These are phyloP conservation scores for Dendrobium officinale DNA, from an alignment of 106 monocot species.

Conservation along the genomic window DNA sequence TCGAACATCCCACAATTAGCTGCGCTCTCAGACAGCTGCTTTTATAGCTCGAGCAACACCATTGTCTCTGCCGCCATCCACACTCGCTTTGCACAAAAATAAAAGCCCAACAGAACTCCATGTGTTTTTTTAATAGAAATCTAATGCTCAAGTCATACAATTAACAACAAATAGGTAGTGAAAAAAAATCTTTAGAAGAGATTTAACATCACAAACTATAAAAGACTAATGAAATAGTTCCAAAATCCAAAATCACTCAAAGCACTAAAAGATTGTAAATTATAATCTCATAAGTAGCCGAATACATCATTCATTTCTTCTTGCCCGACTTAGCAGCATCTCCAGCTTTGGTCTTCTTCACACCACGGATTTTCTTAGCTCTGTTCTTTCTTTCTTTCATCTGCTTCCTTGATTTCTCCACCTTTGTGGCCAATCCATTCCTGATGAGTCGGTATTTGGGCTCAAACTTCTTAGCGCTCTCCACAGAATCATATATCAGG, in stretches of 20 bases:
- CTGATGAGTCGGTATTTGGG: no score
- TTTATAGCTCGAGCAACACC: no score
- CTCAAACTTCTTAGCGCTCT: no score
- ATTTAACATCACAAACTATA: not conserved
- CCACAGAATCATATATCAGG: no score
- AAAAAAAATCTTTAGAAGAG: not conserved
- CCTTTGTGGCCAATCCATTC: constrained; percentile 52
- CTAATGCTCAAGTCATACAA: no score
- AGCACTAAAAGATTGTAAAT: not conserved
- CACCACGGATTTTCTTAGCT: constrained; percentile 44
- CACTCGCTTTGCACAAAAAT: no score
- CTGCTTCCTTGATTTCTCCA: constrained; percentile 55
- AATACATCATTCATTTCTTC: constrained; percentile 7
- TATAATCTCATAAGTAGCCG: not conserved
- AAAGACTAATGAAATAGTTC: not conserved
- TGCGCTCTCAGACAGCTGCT: no score
- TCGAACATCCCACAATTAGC: no score
- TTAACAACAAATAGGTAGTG: not conserved
- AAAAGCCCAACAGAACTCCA: not conserved
- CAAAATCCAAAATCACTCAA: not conserved
- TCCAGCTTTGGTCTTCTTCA: constrained; percentile 38
- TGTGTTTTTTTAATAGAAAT: no score
- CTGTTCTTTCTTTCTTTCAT: constrained; percentile 60
- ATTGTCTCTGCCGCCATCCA: no score
- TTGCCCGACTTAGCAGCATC: constrained; percentile 21